phyloP scores from a whole-genome alignment of 2,329 filamentous ascomycete genomes.

The Amylocarpus encephaloides region DNA sequence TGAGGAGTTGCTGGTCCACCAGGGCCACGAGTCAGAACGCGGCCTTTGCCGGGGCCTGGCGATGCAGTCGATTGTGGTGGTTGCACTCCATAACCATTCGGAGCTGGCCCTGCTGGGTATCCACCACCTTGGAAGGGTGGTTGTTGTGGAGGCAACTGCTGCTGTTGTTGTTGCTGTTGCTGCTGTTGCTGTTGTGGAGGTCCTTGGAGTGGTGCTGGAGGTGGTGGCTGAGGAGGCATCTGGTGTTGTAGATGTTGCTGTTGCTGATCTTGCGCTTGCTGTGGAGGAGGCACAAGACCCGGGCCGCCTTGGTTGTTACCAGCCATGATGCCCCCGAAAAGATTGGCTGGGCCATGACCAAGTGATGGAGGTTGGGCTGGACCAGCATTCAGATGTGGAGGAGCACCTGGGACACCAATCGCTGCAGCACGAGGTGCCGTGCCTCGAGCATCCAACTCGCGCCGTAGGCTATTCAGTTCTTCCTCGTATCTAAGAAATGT shows the following conservation, averaged over 20 bases:
- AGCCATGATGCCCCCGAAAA: slow-evolving; percentile 95
- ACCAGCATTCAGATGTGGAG: slow-evolving; percentile 62
- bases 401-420: slow-evolving; percentile 52
- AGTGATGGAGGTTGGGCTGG: slow-evolving; percentile 80
- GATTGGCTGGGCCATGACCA: slow-evolving; percentile 78
- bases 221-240: slow-evolving; percentile 72
- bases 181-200: slow-evolving; percentile 33
- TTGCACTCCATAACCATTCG: slow-evolving; percentile 72
- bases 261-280: slow-evolving; percentile 56
- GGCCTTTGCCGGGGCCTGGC: slow-evolving; percentile 71
- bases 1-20: slow-evolving; percentile 81
- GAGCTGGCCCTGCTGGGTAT: slow-evolving; percentile 49
- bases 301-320: slow-evolving; percentile 79
- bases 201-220: slow-evolving; percentile 37
- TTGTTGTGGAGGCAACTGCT: slow-evolving; percentile 13
- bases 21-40: slow-evolving; percentile 58
- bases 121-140: slow-evolving; percentile 60
- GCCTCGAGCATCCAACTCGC: slow-evolving; percentile 73
- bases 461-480: slow-evolving; percentile 76
- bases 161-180: slow-evolving; percentile 26
- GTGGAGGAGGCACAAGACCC: slow-evolving; percentile 63
- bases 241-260: slow-evolving; percentile 50
- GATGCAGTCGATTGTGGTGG: slow-evolving; percentile 80
- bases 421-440: slow-evolving; percentile 60
- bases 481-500: slow-evolving; percentile 71